phyloP scores from a whole-genome alignment of 2,329 filamentous ascomycete genomes.

The Aspergillus sp. region DNA sequence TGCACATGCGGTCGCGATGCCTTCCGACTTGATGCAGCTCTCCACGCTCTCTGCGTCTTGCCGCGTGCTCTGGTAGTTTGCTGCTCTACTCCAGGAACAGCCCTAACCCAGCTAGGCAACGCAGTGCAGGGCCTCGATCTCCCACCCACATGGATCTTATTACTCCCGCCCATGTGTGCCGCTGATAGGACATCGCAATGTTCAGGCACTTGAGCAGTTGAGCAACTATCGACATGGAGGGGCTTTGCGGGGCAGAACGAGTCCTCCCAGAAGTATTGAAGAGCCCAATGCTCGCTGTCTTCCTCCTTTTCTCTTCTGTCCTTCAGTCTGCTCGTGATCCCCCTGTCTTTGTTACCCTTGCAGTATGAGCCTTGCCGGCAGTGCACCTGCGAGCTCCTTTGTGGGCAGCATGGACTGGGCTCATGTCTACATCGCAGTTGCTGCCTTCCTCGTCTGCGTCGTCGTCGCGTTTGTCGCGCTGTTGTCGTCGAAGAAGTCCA shows the following conservation, averaged over 20 bases:
- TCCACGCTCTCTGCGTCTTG: no score
- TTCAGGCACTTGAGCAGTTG: background rate
- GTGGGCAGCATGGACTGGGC: conserved; percentile 17
- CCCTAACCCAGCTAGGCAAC: no score
- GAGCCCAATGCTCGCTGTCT: no score
- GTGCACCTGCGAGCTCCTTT: conserved; percentile 5
- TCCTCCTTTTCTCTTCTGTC: conserved; percentile 4
- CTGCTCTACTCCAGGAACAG: no score
- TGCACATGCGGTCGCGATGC: conserved; percentile 11
- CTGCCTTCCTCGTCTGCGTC: conserved; percentile 24
- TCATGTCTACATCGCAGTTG: conserved; percentile 25
- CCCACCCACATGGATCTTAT: background rate
- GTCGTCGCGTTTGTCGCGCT: conserved; percentile 25
- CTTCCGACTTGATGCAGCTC: conserved; percentile 13
- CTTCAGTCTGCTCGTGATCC: conserved; percentile 1
- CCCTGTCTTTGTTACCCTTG: background rate
- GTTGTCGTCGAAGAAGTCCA: conserved; percentile 20
- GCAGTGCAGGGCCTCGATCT: no score
- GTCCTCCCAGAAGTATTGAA: conserved; percentile 8
- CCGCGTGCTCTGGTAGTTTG: no score
- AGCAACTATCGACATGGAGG: conserved; percentile 4
- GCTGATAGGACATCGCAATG: conserved; percentile 22
- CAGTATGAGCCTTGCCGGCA: conserved; percentile 10
- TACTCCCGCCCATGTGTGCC: conserved; percentile 22
- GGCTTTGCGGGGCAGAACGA: conserved; percentile 11